phyloP scores from a whole-genome alignment of 164 flowering plant genomes.

The Stephania cephalantha region DNA sequence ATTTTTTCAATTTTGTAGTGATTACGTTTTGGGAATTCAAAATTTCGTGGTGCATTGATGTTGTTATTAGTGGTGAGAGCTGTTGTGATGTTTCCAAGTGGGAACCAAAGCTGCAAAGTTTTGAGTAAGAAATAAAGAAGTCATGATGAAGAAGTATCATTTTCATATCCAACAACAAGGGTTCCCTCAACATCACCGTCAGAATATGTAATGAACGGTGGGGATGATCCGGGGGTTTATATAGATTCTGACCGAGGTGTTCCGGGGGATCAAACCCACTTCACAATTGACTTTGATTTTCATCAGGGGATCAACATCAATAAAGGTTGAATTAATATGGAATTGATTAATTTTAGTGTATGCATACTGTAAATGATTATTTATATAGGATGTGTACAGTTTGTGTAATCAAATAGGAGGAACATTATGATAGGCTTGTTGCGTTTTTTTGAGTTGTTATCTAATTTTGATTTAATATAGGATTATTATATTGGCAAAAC shows the following conservation, averaged over 20 bases:
- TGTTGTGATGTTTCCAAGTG: conserved; percentile 14
- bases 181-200: conserved; percentile 5
- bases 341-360: background rate
- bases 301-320: background rate
- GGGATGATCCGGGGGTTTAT: conserved; percentile 2
- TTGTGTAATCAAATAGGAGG: background rate
- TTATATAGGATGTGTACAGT: conserved; percentile 3
- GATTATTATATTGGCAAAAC: no score
- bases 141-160: background rate
- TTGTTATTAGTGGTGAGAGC: conserved; percentile 22
- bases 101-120: conserved; percentile 11
- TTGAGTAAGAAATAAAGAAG: conserved; percentile 1
- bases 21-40: conserved; percentile 19
- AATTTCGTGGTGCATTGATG: conserved; percentile 6
- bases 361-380: background rate
- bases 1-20: background rate
- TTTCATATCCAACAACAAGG: conserved; percentile 3
- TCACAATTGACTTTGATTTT: conserved; percentile 34
- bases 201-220: background rate
- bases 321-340: background rate
- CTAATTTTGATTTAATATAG: background rate
- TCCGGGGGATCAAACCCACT: conserved; percentile 33
- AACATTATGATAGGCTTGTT: background rate
- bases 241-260: conserved; percentile 20
- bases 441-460: background rate